Conservation (phyloP, 306 rosid genomes). For the Mucuna pruriens region DNA sequence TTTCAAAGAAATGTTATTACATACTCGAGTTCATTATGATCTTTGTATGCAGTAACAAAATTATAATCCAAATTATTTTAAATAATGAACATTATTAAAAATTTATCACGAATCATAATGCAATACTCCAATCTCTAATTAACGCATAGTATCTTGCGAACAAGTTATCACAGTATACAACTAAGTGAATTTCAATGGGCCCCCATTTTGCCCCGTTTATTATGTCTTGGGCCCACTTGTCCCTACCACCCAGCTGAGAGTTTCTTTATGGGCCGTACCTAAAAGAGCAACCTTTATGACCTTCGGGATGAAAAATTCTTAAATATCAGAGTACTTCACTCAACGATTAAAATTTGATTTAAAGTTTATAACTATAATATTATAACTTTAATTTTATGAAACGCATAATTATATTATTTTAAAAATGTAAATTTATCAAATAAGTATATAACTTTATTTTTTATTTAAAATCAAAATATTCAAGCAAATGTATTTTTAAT, state of each 20-base stretch:
- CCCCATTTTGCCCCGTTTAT: neutral
- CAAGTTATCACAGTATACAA: neutral
- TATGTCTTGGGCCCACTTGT: slow-evolving; percentile 21
- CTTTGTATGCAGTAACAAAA: neutral
- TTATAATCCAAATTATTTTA: neutral
- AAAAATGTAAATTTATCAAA: neutral
- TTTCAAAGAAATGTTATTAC: neutral
- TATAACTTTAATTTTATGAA: neutral
- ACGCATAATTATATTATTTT: too few species aligned
- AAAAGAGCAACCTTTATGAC: neutral
- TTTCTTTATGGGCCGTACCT: slow-evolving; percentile 26
- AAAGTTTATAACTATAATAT: neutral
- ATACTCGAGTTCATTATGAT: neutral
- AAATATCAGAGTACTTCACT: neutral
- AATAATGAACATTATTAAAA: neutral
- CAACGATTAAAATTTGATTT: neutral
- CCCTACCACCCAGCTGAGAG: slow-evolving; percentile 7
- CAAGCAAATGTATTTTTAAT: neutral
- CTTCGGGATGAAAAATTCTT: neutral
- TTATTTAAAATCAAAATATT: neutral
- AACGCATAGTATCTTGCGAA: neutral
- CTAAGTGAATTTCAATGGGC: neutral
- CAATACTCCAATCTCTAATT: neutral
- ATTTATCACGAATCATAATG: neutral
- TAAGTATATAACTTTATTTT: neutral